Conservation (phyloP, 2,329 filamentous ascomycete species). For the Dactylellina sp. region DNA sequence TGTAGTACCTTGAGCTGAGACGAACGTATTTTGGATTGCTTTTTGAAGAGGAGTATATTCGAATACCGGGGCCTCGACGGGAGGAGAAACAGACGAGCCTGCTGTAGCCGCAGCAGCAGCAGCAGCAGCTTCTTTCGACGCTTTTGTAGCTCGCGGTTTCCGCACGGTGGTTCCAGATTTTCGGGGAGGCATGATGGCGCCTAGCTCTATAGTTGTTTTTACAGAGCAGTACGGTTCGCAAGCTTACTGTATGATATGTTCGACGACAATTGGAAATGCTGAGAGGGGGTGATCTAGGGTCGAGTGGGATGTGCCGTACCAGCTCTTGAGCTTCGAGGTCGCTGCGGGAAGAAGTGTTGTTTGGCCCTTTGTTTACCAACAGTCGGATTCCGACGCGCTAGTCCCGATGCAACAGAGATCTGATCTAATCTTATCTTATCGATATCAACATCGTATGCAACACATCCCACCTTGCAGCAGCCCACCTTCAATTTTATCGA, state of each 20-base stretch:
- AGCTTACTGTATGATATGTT: not conserved
- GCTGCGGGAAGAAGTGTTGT: conserved; percentile 44
- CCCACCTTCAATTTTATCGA: conserved; percentile 28
- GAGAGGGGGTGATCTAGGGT: not conserved
- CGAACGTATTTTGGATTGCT: conserved; percentile 64
- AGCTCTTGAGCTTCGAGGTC: conserved; percentile 22
- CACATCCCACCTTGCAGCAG: conserved; percentile 55
- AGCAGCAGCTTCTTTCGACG: conserved; percentile 47
- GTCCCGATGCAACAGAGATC: not conserved
- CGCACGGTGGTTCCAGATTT: conserved; percentile 45
- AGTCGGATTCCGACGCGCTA: conserved; percentile 12
- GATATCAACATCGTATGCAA: conserved; percentile 47
- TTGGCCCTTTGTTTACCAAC: conserved; percentile 49
- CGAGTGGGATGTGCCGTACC: conserved; percentile 36
- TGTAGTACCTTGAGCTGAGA: conserved; percentile 82
- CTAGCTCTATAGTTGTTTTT: not conserved
- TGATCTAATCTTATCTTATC: conserved; percentile 54
- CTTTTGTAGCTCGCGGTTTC: conserved; percentile 48
- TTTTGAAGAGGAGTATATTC: conserved; percentile 58
- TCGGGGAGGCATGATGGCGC: conserved; percentile 42
- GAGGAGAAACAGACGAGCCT: conserved; percentile 33
- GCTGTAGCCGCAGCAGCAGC: conserved; percentile 33
- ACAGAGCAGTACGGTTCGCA: not conserved
- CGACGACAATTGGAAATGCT: not conserved
- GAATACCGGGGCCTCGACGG: conserved; percentile 22